These are phyloP conservation scores for Phyllosticta ampelicida DNA, from an alignment of 2,329 filamentous ascomycete species.

Conservation along the genomic window DNA sequence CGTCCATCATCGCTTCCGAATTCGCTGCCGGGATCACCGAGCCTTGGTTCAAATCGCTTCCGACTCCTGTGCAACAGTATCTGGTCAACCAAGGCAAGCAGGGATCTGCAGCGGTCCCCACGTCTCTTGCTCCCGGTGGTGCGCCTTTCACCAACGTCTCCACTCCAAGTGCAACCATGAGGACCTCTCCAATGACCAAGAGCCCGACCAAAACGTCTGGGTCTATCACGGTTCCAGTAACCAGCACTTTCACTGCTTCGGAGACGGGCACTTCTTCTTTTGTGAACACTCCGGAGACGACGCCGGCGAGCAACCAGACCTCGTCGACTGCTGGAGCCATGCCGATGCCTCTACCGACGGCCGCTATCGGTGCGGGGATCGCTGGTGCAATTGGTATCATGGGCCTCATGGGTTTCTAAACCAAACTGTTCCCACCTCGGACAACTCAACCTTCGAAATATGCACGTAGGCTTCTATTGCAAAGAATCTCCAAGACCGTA, in stretches of 20 bases:
- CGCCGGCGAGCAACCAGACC: background rate
- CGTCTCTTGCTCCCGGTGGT: background rate
- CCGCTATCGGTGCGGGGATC: constrained; percentile 29
- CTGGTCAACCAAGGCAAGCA: constrained; percentile 17
- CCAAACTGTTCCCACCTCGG: background rate
- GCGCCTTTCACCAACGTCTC: constrained; percentile 1
- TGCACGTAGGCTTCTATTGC: background rate
- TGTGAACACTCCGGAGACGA: constrained; percentile 2
- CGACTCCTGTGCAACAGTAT: constrained; percentile 34
- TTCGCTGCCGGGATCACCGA: constrained; percentile 34
- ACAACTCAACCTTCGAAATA: background rate
- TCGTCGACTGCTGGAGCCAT: constrained; percentile 12
- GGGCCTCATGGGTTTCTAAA: constrained; percentile 33
- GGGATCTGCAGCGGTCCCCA: background rate
- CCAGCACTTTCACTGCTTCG: constrained; percentile 15
- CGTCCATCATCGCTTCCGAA: constrained; percentile 31
- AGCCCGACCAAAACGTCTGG: constrained; percentile 13
- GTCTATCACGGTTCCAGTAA: constrained; percentile 15
- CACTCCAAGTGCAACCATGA: constrained; percentile 13
- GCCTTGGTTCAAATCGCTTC: constrained; percentile 35
- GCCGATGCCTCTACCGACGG: constrained; percentile 17
- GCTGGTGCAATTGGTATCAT: constrained; percentile 32
- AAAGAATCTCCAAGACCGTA: background rate
- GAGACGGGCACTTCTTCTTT: constrained; percentile 16
- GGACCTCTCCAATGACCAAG: constrained; percentile 14